phyloP scores from a whole-genome alignment of 2,329 filamentous ascomycete species.

The Didymella exigua region DNA sequence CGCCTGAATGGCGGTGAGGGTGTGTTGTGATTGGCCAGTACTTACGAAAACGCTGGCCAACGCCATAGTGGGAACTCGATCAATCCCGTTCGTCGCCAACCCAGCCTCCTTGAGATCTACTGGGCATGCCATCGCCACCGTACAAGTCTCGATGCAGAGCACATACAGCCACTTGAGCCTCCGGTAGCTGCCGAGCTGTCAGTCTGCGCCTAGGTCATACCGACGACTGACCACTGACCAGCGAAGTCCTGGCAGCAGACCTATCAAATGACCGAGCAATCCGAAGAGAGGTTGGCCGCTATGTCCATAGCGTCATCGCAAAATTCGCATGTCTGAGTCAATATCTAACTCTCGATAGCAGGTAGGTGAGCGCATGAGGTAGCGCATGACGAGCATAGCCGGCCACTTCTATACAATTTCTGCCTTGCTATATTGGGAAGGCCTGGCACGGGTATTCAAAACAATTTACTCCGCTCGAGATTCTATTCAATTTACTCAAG shows the following conservation, averaged over 20 bases:
- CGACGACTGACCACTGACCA: neutral
- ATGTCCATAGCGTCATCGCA: neutral
- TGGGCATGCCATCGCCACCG: conserved; percentile 16
- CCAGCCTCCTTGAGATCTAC: conserved; percentile 27
- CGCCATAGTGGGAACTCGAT: conserved; percentile 23
- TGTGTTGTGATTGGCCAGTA: conserved; percentile 37
- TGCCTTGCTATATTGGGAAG: neutral
- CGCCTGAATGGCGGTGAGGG: conserved; percentile 46
- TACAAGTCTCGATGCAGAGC: conserved; percentile 11
- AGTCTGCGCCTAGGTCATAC: conserved; percentile 1
- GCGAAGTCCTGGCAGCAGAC: conserved; percentile 2
- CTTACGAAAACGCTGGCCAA: conserved; percentile 31
- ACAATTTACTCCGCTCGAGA: neutral
- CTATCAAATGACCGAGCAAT: neutral
- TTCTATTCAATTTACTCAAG: neutral
- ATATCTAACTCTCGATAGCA: neutral
- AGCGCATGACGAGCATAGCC: neutral
- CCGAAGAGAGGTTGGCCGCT: neutral
- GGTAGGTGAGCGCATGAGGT: neutral
- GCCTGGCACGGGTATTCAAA: neutral
- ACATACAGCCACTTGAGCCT: conserved; percentile 18
- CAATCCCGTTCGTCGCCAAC: conserved; percentile 27
- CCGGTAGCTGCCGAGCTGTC: conserved; percentile 8
- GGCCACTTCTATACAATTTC: neutral
- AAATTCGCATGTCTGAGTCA: neutral